Conservation (phyloP, 2,329 filamentous ascomycete species). For the Neofusicoccum cordaticola region DNA sequence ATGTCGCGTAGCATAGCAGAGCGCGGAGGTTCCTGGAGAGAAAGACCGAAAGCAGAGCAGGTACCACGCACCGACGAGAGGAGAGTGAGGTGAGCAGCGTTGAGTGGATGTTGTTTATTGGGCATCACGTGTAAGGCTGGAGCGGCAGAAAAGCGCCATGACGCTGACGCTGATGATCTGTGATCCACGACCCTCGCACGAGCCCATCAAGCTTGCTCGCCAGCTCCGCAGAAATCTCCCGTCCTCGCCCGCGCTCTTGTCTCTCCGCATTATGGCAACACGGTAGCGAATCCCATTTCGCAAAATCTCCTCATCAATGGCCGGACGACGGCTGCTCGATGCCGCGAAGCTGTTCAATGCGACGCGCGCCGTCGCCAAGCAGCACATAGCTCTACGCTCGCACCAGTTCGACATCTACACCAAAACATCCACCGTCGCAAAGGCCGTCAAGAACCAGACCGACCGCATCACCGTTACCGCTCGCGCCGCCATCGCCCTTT, state of each 20-base stretch:
- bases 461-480: slow-evolving; percentile 61
- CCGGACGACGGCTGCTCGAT: slow-evolving; percentile 51
- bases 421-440: slow-evolving; percentile 63
- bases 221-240: not conserved
- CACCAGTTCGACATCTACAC: slow-evolving; percentile 63
- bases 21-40: too few relatives aligned
- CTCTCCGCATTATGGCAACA: slow-evolving; percentile 8
- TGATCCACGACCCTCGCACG: not conserved
- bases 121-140: slow-evolving; percentile 15
- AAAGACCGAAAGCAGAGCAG: not conserved
- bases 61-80: not conserved
- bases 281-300: slow-evolving; percentile 21
- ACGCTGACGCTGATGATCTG: slow-evolving; percentile 16
- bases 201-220: not conserved
- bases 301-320: slow-evolving; percentile 39
- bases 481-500: slow-evolving; percentile 59
- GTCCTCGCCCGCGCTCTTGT: not conserved
- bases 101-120: slow-evolving; percentile 9
- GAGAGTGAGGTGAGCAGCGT: not conserved
- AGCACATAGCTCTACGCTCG: slow-evolving; percentile 58
- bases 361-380: slow-evolving; percentile 44
- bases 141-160: slow-evolving; percentile 4
- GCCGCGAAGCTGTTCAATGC: slow-evolving; percentile 51
- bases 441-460: slow-evolving; percentile 60
- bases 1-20: not conserved